phyloP scores from a whole-genome alignment of 2,329 filamentous ascomycete genomes.

The Trichoderma breve region DNA sequence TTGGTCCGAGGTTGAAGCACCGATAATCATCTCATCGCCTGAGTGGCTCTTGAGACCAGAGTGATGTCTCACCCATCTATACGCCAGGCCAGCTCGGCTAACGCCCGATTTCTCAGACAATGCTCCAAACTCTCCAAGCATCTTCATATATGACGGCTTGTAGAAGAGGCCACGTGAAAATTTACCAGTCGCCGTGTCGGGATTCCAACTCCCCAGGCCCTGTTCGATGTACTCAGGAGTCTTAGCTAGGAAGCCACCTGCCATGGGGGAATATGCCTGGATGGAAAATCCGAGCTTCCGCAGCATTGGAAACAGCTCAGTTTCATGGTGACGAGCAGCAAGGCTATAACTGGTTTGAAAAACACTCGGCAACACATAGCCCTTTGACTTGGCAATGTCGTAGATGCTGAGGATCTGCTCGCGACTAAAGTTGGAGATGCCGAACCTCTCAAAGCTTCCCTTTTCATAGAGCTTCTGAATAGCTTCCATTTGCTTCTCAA shows the following conservation, averaged over 20 bases:
- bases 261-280: conserved; percentile 51
- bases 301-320: conserved; percentile 42
- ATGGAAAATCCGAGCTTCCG: conserved; percentile 43
- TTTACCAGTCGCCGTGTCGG: conserved; percentile 52
- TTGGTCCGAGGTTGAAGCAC: conserved; percentile 37
- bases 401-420: conserved; percentile 39
- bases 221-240: conserved; percentile 29
- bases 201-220: conserved; percentile 49
- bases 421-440: conserved; percentile 44
- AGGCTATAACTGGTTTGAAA: conserved; percentile 47
- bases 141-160: conserved; percentile 48
- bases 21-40: conserved; percentile 41
- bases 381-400: conserved; percentile 35
- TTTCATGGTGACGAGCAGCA: conserved; percentile 38
- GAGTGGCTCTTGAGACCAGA: conserved; percentile 39
- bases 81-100: conserved; percentile 55
- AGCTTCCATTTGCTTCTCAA: conserved; percentile 60
- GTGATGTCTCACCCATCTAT: conserved; percentile 61
- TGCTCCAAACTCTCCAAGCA: conserved; percentile 42
- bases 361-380: conserved; percentile 41
- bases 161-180: conserved; percentile 22
- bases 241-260: conserved; percentile 59
- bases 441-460: conserved; percentile 41
- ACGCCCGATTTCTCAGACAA: conserved; percentile 52
- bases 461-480: conserved; percentile 60